These are phyloP conservation scores for Pseudopediastrum boryanum DNA, from an alignment of 139 green algal genomes.

Conservation along the genomic window DNA sequence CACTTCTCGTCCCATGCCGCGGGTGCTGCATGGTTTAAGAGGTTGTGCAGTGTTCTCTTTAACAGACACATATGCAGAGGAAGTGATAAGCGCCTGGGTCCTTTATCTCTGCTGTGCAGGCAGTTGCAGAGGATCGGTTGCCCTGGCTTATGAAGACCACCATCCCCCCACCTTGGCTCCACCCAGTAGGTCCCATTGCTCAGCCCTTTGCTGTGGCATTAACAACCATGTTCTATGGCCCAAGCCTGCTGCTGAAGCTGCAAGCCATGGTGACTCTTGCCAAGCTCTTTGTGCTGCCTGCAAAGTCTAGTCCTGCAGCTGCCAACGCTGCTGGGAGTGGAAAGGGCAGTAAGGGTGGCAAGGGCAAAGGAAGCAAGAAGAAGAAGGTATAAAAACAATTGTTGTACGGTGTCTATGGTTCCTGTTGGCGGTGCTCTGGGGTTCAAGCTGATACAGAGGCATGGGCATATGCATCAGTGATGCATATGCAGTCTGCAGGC, in stretches of 20 bases:
- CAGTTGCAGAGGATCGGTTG: constrained; percentile 84
- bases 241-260: constrained; percentile 37
- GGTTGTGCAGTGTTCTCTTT: too few relatives aligned
- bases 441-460: too few relatives aligned
- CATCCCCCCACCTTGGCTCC: constrained; percentile 86
- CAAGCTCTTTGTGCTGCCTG: constrained; percentile 95
- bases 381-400: too few relatives aligned
- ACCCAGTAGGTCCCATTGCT: constrained; percentile 48
- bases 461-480: too few relatives aligned
- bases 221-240: constrained; percentile 90
- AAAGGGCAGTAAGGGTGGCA: constrained; percentile 16
- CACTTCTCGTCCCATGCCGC: too few relatives aligned
- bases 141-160: constrained; percentile 83
- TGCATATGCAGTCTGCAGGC: too few relatives aligned
- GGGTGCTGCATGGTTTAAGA: too few relatives aligned
- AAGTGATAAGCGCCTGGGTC: too few relatives aligned
- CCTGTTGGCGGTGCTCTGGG: too few relatives aligned
- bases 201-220: constrained; percentile 81
- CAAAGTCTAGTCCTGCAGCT: constrained; percentile 42
- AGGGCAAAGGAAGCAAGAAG: constrained; percentile 4
- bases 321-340: constrained; percentile 4
- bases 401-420: too few relatives aligned
- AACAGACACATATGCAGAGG: too few relatives aligned
- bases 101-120: constrained; percentile 37
- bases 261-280: constrained; percentile 23